Conservation (phyloP, 164 flowering plant genomes). For the Chimonanthus salicifolius region DNA sequence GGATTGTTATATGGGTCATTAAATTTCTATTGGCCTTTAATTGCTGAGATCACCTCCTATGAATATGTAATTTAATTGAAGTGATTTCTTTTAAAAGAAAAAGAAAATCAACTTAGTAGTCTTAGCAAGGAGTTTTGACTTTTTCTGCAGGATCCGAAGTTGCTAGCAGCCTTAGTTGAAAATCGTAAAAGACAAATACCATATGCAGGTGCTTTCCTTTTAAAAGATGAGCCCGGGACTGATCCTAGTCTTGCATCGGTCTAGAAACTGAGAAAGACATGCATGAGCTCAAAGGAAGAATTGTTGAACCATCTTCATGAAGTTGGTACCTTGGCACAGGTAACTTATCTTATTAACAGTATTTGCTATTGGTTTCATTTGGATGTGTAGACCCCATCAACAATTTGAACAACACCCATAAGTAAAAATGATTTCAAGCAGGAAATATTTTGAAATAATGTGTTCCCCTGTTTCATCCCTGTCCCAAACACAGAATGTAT, state of each 20-base stretch:
- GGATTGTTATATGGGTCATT: not conserved
- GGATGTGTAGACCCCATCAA: not conserved
- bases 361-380: not conserved
- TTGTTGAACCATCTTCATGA: slow-evolving; percentile 81
- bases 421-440: no score
- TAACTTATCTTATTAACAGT: slow-evolving; percentile 10
- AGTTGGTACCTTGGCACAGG: slow-evolving; percentile 98
- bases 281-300: slow-evolving; percentile 77
- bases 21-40: not conserved
- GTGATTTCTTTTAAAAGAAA: no score
- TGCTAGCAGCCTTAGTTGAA: slow-evolving; percentile 78
- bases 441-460: no score
- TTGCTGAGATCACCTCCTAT: not conserved
- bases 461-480: no score
- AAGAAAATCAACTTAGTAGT: not conserved
- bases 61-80: no score
- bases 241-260: slow-evolving; percentile 43
- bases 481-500: no score
- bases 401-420: no score
- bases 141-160: slow-evolving; percentile 73
- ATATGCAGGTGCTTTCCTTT: slow-evolving; percentile 92
- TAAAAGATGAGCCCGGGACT: slow-evolving; percentile 74
- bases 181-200: slow-evolving; percentile 84
- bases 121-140: not conserved
- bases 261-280: slow-evolving; percentile 61